Evolutionary conservation across 2,329 filamentous ascomycete genomes (phyloP), one percentile per base, ranked within the genome.

Genomic region (Fulvia fulva): DNA sequence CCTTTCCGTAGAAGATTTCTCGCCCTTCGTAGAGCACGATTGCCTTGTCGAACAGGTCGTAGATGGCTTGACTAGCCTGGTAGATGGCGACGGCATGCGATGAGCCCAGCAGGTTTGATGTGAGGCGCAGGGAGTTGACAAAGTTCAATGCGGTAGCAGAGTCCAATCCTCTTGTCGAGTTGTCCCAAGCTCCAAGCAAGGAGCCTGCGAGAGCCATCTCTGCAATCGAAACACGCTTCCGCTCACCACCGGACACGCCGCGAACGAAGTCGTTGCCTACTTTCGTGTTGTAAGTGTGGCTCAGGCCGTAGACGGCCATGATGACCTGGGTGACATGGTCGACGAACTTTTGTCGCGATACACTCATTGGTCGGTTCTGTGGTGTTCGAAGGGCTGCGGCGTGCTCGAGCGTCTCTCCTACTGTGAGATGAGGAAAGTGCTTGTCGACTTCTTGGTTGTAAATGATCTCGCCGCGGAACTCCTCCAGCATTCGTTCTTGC

Each of bases 11-110:
- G 75, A 85, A 93, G 61, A 92, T 92, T 68, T 92, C 83, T 0
- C 86, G 81, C 0, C 89, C 90, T 68, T 91, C 87, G 67, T 92
- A 91, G 0, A 92, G 76, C 0, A 93, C 86, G 0, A 85, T 80
- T 0, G 83, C 84, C 70, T 91, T 91, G 74, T 93, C 88, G 65
- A 93, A 92, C 16, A 85, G 74, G 56, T 86, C 81, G 66, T 86
- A 87, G 14, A 85, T 76, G 9, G 73, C 73, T 59, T 79, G 75
- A 45, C 69, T 72, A 8, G 77, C 77, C 62, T 80, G 77, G 65
- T 87, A 87, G 50, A 86, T 83, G 0, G 83, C 81, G 23, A 86
- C 80, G n/a, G 78, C 78, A 58, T 80, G 78, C 5, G 80, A 76
- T 9, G 74, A 77, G 16, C 79, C 79, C 16, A 72, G 72, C 37